Percentiles rank a stretch among this genome's conserved stretches.
Conservation (phyloP, 768 basidiomycete genomes). For the Hortiboletus campestris region DNA sequence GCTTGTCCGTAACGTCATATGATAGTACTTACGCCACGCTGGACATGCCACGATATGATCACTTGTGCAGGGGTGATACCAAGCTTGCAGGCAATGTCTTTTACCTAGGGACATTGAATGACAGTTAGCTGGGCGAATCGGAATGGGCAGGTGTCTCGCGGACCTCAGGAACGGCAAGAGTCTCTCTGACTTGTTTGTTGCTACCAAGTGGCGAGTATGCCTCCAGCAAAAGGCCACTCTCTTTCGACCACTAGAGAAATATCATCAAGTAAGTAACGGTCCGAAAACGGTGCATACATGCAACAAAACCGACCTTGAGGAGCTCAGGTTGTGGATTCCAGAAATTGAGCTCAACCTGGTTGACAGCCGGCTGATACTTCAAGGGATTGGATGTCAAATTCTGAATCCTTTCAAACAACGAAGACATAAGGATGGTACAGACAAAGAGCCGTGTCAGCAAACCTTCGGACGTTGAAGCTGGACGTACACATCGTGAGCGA, state of each 20-base stretch:
- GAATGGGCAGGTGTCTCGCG: background rate
- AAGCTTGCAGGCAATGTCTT: slow-evolving; percentile 57
- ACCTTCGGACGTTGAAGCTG: slow-evolving; percentile 62
- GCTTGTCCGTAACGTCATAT: background rate
- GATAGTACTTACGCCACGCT: slow-evolving; percentile 57
- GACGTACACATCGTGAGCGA: background rate
- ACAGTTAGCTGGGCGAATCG: background rate
- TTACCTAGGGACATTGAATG: slow-evolving; percentile 36
- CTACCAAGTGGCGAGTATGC: slow-evolving; percentile 80
- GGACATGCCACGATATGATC: slow-evolving; percentile 73
- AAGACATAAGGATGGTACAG: background rate
- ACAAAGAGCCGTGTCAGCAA: background rate
- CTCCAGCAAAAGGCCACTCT: slow-evolving; percentile 61
- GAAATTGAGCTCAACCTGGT: slow-evolving; percentile 79
- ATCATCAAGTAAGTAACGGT: background rate
- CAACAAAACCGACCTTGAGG: slow-evolving; percentile 45
- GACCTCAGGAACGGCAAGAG: slow-evolving; percentile 58
- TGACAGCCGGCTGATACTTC: slow-evolving; percentile 63
- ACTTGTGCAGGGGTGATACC: slow-evolving; percentile 75
- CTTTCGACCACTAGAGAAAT: slow-evolving; percentile 61
- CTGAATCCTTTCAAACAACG: slow-evolving; percentile 39
- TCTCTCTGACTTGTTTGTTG: slow-evolving; percentile 52
- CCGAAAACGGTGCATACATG: background rate
- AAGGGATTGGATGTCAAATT: slow-evolving; percentile 62
- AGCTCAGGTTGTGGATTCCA: slow-evolving; percentile 78